Conservation (phyloP, 2,329 filamentous ascomycete species). For the Colletotrichum incanum region DNA sequence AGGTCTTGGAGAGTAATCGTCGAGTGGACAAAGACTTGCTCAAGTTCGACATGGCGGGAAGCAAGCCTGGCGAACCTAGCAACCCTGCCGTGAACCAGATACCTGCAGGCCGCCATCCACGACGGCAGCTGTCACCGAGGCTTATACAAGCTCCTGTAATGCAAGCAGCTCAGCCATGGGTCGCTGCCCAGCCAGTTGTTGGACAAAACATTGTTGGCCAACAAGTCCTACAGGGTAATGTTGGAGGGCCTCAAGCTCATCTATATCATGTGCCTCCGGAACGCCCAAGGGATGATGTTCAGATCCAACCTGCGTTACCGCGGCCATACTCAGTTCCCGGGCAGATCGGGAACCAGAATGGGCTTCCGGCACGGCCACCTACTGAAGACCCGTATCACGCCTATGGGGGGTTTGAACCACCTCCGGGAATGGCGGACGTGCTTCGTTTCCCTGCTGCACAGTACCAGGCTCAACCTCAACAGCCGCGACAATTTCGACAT, state of each 20-base stretch:
- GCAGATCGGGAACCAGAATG: not conserved
- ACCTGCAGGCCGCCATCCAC: not conserved
- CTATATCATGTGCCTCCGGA: not conserved
- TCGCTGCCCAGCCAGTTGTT: not conserved
- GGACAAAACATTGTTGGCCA: not conserved
- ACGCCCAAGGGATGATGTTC: not conserved
- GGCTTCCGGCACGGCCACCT: not conserved
- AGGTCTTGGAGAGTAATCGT: constrained; percentile 72
- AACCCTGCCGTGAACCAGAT: not conserved
- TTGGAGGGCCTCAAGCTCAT: not conserved
- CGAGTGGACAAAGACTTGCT: constrained; percentile 71
- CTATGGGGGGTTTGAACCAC: not conserved
- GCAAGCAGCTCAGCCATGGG: not conserved
- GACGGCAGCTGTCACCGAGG: not conserved
- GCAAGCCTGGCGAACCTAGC: constrained; percentile 52
- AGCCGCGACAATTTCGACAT: not conserved
- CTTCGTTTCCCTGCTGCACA: too few species aligned
- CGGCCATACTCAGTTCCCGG: not conserved
- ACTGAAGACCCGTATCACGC: not conserved
- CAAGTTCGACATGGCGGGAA: constrained; percentile 71
- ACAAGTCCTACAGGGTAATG: not conserved
- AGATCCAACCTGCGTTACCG: not conserved
- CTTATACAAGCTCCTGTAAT: not conserved
- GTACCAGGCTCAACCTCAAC: not conserved
- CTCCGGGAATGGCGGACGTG: not conserved